Conservation (phyloP, 805 yeast species). For the Pichia nakasei region DNA sequence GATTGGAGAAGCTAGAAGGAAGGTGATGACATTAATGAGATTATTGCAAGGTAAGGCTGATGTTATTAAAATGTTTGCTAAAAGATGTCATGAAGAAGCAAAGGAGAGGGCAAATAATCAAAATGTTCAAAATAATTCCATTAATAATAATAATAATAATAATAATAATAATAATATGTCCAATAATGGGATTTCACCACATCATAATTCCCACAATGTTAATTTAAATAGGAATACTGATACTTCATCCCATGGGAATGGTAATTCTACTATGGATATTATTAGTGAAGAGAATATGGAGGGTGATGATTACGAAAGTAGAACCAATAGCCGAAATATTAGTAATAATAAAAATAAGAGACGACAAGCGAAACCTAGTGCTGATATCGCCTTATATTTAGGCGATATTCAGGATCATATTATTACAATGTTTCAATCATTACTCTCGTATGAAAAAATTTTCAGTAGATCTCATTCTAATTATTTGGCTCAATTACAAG, state of each 20-base stretch:
- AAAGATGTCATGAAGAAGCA: conserved; percentile 78
- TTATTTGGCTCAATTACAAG: conserved; percentile 89
- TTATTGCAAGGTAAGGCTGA: conserved; percentile 90
- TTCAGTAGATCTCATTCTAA: conserved; percentile 87
- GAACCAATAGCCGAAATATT: conserved; percentile 10
- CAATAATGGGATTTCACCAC: neutral
- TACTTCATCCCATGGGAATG: too few relatives aligned
- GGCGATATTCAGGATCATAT: conserved; percentile 98
- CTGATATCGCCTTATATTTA: conserved; percentile 82
- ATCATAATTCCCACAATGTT: too few relatives aligned
- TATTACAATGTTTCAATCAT: conserved; percentile 89
- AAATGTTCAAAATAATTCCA: neutral
- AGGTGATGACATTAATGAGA: conserved; percentile 88
- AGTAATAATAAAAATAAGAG: conserved; percentile 11
- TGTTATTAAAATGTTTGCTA: conserved; percentile 92
- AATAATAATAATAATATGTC: neutral
- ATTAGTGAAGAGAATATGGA: neutral
- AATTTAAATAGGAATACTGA: too few relatives aligned
- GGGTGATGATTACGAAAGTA: conserved; percentile 2
- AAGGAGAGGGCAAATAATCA: neutral
- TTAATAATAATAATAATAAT: neutral
- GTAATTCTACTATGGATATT: too few relatives aligned
- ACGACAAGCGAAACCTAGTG: conserved; percentile 55
- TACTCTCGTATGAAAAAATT: conserved; percentile 85
- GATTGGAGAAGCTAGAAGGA: conserved; percentile 84